Conservation (phyloP, 106 monocot species). For the Triglochin maritima region DNA sequence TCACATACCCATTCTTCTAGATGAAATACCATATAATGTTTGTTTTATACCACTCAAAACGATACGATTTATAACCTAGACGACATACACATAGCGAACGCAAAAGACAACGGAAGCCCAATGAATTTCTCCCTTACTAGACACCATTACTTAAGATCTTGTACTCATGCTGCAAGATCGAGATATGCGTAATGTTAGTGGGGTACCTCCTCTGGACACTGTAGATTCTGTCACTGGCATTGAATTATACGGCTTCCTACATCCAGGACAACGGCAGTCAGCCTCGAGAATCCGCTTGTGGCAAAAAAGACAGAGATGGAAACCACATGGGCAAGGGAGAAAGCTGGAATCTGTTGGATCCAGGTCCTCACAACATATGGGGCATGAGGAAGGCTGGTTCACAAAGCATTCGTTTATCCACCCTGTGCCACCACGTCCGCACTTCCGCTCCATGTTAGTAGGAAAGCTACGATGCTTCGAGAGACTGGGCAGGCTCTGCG, state of each 20-base stretch:
- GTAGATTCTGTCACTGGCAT: conserved; percentile 11
- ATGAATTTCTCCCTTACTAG: not conserved
- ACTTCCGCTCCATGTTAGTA: not conserved
- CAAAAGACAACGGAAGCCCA: conserved; percentile 1
- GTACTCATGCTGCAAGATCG: conserved; percentile 47
- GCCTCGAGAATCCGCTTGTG: conserved; percentile 86
- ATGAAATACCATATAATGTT: not conserved
- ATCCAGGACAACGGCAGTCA: conserved; percentile 62
- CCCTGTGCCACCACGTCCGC: not conserved
- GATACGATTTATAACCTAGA: not conserved
- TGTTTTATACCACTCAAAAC: conserved; percentile 1
- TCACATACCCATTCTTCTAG: conserved; percentile 2
- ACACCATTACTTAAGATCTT: conserved; percentile 21
- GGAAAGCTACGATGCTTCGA: conserved; percentile 36
- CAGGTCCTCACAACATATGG: conserved; percentile 84
- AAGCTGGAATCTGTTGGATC: conserved; percentile 85
- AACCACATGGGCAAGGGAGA: conserved; percentile 69
- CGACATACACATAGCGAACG: not conserved
- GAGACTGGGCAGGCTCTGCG: conserved; percentile 19
- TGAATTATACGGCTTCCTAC: conserved; percentile 50
- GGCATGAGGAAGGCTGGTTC: conserved; percentile 44
- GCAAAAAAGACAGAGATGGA: conserved; percentile 81
- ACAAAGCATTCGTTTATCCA: not conserved
- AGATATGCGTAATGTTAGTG: conserved; percentile 19
- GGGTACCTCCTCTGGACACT: conserved; percentile 3